Evolutionary conservation across 2,329 filamentous ascomycete species (phyloP).

Genomic region (Aspergillus ochraceus): DNA sequence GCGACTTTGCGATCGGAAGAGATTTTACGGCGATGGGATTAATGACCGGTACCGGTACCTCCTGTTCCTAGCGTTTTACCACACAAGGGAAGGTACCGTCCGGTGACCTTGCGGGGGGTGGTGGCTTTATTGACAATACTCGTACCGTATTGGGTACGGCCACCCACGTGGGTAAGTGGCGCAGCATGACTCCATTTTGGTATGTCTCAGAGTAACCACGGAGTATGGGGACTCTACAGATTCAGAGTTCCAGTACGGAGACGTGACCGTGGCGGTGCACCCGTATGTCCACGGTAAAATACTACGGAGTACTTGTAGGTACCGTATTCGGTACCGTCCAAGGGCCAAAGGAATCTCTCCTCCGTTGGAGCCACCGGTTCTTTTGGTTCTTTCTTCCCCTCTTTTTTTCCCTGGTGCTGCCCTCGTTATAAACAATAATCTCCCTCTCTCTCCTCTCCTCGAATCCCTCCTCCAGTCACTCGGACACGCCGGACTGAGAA

Average conservation of each 20-base stretch:
- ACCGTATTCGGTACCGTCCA: background rate
- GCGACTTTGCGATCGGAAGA: background rate
- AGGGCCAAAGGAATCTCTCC: background rate
- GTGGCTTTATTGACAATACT: too few relatives aligned
- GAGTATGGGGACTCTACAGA: too few relatives aligned
- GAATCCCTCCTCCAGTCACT: background rate
- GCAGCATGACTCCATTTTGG: constrained; percentile 3
- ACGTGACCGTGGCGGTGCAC: background rate
- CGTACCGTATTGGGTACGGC: background rate
- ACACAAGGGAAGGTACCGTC: background rate
- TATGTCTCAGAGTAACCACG: background rate
- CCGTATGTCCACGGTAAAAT: too few relatives aligned
- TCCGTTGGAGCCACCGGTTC: too few relatives aligned
- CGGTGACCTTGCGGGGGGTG: background rate
- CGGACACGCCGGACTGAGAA: background rate
- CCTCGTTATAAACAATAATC: background rate
- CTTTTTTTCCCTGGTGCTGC: background rate
- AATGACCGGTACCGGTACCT: background rate
- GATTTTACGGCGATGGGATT: background rate
- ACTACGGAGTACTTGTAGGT: too few relatives aligned
- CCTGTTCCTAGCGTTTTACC: background rate
- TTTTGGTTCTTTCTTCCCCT: background rate
- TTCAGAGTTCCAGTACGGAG: too few relatives aligned
- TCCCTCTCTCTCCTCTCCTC: background rate
- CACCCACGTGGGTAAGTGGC: constrained; percentile 5